A percentile compares a stretch with the other conserved stretches of the same genome.
These are phyloP conservation scores for Backusella parvicylindrica DNA, from an alignment of 192 early-diverging fungal species.

Conservation along the genomic window DNA sequence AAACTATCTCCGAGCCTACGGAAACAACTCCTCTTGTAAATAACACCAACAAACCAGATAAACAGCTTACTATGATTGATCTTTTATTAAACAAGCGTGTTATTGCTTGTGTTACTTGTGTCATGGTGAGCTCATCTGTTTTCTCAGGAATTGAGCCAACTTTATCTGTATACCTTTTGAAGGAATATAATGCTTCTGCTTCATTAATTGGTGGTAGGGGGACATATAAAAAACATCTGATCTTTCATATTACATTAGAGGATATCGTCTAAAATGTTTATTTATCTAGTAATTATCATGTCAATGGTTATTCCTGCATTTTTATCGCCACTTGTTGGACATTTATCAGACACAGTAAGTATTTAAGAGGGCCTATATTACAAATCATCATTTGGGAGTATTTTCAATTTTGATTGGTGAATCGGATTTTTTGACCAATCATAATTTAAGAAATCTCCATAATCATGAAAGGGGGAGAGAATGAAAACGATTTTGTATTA, in stretches of 20 bases:
- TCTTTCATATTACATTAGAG: not conserved
- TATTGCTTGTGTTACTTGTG: conserved; percentile 36
- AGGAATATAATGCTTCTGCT: conserved; percentile 33
- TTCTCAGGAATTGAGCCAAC: conserved; percentile 57
- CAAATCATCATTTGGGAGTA: not conserved
- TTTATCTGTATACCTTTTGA: conserved; percentile 47
- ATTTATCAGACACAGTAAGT: conserved; percentile 38
- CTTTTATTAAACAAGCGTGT: conserved; percentile 47
- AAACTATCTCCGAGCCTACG: not conserved
- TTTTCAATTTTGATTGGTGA: not conserved
- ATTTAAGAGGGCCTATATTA: not conserved
- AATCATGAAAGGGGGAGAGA: not conserved
- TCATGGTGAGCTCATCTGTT: conserved; percentile 45
- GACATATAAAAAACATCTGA: not conserved
- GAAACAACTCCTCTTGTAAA: not conserved
- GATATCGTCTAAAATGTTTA: not conserved
- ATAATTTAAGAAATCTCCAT: not conserved
- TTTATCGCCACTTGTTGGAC: conserved; percentile 56
- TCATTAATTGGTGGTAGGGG: conserved; percentile 40
- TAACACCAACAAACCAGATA: not conserved
- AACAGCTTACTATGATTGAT: conserved; percentile 36
- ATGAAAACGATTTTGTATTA: not conserved
- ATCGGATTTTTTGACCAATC: not conserved
- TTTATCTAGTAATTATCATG: conserved; percentile 51
- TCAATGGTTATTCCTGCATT: conserved; percentile 68